Evolutionary conservation across 768 basidiomycete genomes (phyloP).

Genomic region (Suillus lakei): DNA sequence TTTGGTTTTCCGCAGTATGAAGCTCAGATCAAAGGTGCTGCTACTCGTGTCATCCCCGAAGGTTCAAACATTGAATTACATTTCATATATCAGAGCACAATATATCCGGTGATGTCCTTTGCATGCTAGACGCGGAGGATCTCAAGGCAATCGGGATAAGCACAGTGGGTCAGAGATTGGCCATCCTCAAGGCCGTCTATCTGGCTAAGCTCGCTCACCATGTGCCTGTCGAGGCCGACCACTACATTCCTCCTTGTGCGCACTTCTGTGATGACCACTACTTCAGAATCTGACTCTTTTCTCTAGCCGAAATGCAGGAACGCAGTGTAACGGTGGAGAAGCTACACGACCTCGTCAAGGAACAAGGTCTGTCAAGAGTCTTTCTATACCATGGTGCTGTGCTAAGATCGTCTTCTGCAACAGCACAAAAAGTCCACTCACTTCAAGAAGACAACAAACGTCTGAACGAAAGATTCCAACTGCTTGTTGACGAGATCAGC

Average conservation of each 20-base stretch:
- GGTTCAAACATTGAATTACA: slow-evolving; percentile 9
- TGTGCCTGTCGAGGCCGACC: slow-evolving; percentile 80
- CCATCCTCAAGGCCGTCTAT: slow-evolving; percentile 93
- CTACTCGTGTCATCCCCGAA: slow-evolving; percentile 20
- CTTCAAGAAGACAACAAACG: slow-evolving; percentile 83
- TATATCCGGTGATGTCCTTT: slow-evolving; percentile 89
- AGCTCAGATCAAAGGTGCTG: slow-evolving; percentile 77
- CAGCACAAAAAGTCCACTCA: slow-evolving; percentile 68
- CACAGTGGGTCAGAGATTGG: slow-evolving; percentile 90
- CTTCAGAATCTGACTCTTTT: slow-evolving; percentile 6
- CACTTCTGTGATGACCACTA: slow-evolving; percentile 14
- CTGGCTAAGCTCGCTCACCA: slow-evolving; percentile 83
- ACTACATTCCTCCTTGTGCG: slow-evolving; percentile 91
- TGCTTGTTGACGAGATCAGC: slow-evolving; percentile 69
- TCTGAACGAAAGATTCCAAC: slow-evolving; percentile 63
- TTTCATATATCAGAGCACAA: slow-evolving; percentile 69
- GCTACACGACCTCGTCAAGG: slow-evolving; percentile 66
- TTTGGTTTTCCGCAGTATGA: slow-evolving; percentile 90
- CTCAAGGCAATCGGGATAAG: slow-evolving; percentile 87
- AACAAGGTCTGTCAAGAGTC: slow-evolving; percentile 62
- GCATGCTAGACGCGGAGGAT: slow-evolving; percentile 79
- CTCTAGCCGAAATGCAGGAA: slow-evolving; percentile 62
- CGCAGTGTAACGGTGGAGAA: slow-evolving; percentile 64
- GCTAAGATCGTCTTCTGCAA: slow-evolving; percentile 9
- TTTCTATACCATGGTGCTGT: neutral